These are phyloP conservation scores for Eimeria necatrix DNA, from an alignment of 169 alveolate species.

Conservation along the genomic window DNA sequence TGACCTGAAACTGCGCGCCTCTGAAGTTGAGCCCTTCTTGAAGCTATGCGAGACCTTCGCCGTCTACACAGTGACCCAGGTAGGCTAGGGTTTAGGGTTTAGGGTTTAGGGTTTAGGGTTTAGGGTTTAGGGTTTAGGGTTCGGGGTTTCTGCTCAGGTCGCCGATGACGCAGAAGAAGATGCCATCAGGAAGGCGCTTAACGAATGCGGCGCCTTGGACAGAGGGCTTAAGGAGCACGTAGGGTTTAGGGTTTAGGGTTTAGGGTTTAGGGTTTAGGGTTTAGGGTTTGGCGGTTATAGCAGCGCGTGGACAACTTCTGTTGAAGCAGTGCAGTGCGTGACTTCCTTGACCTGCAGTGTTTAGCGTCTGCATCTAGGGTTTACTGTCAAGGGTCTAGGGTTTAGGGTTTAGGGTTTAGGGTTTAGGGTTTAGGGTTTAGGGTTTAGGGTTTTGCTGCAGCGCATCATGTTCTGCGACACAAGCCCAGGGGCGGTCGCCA, in stretches of 20 bases:
- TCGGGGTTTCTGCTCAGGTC: background rate
- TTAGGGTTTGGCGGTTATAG: background rate
- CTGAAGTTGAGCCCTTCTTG: background rate
- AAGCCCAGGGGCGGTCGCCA: background rate
- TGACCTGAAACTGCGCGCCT: background rate
- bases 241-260: background rate
- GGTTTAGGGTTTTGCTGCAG: slow-evolving; percentile 11
- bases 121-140: slow-evolving; percentile 11
- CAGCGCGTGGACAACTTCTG: background rate
- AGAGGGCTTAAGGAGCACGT: background rate
- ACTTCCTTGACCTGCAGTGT: background rate
- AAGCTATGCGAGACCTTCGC: background rate
- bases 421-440: background rate
- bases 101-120: background rate
- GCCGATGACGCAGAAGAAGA: background rate
- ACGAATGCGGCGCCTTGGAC: slow-evolving; percentile 13
- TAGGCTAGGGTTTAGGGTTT: background rate
- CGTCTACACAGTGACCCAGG: background rate
- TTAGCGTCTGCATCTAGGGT: background rate
- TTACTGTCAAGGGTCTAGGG: background rate
- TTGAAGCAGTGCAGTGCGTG: background rate
- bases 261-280: background rate
- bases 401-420: too few species aligned
- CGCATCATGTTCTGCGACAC: slow-evolving; percentile 29
- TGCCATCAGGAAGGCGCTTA: background rate